Conservation (phyloP, 2,329 filamentous ascomycete species). For the Whalleya microplaca region DNA sequence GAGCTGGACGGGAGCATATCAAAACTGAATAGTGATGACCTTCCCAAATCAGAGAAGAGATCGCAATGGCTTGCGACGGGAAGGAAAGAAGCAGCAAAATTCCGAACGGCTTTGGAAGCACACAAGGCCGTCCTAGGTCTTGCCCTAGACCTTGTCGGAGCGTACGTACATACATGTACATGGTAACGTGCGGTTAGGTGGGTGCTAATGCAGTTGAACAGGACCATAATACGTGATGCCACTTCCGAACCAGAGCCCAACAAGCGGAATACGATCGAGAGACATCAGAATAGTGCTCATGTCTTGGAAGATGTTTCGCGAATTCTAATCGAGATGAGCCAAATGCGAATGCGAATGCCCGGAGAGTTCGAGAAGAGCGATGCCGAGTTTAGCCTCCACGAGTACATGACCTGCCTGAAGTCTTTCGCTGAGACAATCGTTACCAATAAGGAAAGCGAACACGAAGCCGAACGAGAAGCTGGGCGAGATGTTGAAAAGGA, state of each 20-base stretch:
- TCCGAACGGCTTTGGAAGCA: slow-evolving; percentile 42
- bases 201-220: slow-evolving; percentile 24
- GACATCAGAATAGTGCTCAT: slow-evolving; percentile 27
- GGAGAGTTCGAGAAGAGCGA: slow-evolving; percentile 63
- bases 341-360: slow-evolving; percentile 38
- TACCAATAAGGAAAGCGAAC: slow-evolving; percentile 24
- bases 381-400: slow-evolving; percentile 71
- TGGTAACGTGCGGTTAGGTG: slow-evolving; percentile 1
- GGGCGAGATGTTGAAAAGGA: background rate
- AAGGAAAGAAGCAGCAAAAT: slow-evolving; percentile 37
- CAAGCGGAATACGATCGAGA: slow-evolving; percentile 29
- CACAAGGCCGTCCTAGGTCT: slow-evolving; percentile 45
- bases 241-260: slow-evolving; percentile 23
- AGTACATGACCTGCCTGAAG: slow-evolving; percentile 70
- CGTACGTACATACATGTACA: slow-evolving; percentile 42
- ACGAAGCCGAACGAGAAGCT: slow-evolving; percentile 16
- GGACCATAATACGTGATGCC: slow-evolving; percentile 33
- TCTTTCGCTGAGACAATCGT: slow-evolving; percentile 55
- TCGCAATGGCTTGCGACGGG: slow-evolving; percentile 42
- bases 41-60: slow-evolving; percentile 43
- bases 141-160: slow-evolving; percentile 45
- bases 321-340: slow-evolving; percentile 41
- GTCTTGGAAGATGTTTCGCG: slow-evolving; percentile 38
- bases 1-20: slow-evolving; percentile 41
- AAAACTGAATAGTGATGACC: slow-evolving; percentile 34